Conservation (phyloP, 768 basidiomycete species). For the Mrakia hoshinonis region DNA sequence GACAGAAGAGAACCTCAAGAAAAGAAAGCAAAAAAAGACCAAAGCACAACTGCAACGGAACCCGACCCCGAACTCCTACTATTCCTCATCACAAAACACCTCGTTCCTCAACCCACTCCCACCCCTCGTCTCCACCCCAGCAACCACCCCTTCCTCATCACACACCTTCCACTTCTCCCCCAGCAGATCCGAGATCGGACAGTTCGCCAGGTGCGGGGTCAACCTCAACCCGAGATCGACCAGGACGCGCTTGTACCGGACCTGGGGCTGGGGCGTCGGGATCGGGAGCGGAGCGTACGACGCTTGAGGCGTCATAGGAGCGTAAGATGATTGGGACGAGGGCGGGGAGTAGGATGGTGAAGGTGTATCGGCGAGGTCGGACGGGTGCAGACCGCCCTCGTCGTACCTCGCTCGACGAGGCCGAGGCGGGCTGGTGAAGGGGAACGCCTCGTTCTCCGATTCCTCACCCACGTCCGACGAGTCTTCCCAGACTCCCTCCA, state of each 20-base stretch:
- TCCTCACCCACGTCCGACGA: not conserved
- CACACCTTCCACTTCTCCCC: conserved; percentile 1
- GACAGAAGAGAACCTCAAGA: not conserved
- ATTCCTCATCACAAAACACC: not conserved
- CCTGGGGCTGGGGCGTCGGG: not conserved
- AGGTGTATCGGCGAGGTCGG: not conserved
- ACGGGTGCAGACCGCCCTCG: too few relatives aligned
- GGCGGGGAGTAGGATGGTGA: not conserved
- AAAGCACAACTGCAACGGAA: not conserved
- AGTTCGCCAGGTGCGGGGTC: not conserved
- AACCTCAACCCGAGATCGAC: not conserved
- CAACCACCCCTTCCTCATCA: not conserved
- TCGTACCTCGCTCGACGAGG: too few relatives aligned
- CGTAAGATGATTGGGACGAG: too few relatives aligned
- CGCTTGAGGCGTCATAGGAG: not conserved
- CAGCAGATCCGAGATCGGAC: not conserved
- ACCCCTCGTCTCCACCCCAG: not conserved
- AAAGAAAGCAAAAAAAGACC: not conserved
- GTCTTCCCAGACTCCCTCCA: not conserved
- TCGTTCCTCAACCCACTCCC: not conserved
- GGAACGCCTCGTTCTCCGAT: not conserved
- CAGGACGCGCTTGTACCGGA: not conserved
- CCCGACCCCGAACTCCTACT: not conserved
- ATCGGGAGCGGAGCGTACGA: not conserved
- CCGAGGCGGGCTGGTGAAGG: too few relatives aligned